Evolutionary conservation across 1,139 yeast genomes (phyloP), one percentile per base, ranked within the genome.

Genomic region (Nakaseomyces delphensis): DNA sequence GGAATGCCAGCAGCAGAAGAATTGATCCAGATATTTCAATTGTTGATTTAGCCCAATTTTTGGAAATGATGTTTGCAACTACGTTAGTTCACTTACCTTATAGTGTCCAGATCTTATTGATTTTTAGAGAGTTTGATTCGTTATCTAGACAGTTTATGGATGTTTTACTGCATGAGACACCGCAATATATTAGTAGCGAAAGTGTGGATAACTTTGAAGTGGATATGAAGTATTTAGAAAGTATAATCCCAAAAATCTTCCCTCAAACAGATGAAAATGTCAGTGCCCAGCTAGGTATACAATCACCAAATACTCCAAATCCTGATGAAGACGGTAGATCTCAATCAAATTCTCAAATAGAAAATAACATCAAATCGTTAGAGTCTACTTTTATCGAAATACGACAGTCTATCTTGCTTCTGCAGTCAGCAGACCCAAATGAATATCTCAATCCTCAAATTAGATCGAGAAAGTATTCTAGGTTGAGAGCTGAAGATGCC

Each of bases 71-170:
- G 70, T 86, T 91, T 59, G 78, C 83, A 42, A 80, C 95, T 1
- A 86, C 94, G n/a, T 76, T 91, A 53, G 79, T 83, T 15, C 84
- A 83, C 48, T 70, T 91, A 35, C 96, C 97, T 0, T 73, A 73
- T 41, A 74, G 84, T 9, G 79, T 91, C 46, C 76, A 86, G 52
- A 79, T 93, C 3, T 67, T 89, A 49, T 77, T 95, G 25, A 74
- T 89, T 49, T 79, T 87, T 54, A 76, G 95, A 58, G 87, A 91
- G 30, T 85, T 85, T 60, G 97, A 89, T 65, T 81, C 83, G 50
- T 73, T 91, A 46, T 80, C 95, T 0, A 76, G 80, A 36, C 77
- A 81, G 48, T 76, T 91, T 57, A 68, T 83, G 48, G 71, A 71
- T 41, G 69, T 80, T 14, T 69, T 89, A 48, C 68, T 77, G 39